Percentiles rank a stretch among this genome's conserved stretches.
phyloP scores from a whole-genome alignment of 352 stramenopile genomes.

The Globisporangium parvum region DNA sequence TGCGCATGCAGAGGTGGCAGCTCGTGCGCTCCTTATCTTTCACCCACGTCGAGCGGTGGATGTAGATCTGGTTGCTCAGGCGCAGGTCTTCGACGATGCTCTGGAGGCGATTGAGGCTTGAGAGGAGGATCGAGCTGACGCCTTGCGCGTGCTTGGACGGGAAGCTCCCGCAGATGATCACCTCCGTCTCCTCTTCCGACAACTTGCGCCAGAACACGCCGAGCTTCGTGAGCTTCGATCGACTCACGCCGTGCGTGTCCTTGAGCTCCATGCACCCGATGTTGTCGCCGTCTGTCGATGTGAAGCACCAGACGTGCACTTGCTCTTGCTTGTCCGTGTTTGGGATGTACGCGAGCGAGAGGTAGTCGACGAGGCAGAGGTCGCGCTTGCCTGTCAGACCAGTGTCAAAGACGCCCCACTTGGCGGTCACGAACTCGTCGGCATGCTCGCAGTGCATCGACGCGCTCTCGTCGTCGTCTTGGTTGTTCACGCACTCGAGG shows the following conservation, averaged over 20 bases:
- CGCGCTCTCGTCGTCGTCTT: conserved; percentile 9
- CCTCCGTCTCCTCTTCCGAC: conserved; percentile 66
- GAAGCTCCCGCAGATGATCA: conserved; percentile 76
- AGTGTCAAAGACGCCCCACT: conserved; percentile 72
- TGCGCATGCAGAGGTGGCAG: conserved; percentile 73
- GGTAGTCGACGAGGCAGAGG: conserved; percentile 68
- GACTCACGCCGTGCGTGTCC: conserved; percentile 55
- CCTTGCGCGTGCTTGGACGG: conserved; percentile 60
- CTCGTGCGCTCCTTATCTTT: conserved; percentile 64
- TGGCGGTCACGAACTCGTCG: conserved; percentile 62
- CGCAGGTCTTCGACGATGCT: conserved; percentile 68
- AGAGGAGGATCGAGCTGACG: conserved; percentile 44
- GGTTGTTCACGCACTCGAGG: background rate
- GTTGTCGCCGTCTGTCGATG: conserved; percentile 58
- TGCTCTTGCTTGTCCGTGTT: conserved; percentile 48
- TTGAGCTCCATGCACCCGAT: conserved; percentile 77
- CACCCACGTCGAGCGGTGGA: conserved; percentile 69
- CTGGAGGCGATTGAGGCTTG: conserved; percentile 46
- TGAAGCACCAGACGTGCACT: conserved; percentile 74
- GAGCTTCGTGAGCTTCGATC: conserved; percentile 54
- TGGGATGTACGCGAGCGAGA: conserved; percentile 55
- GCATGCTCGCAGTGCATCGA: conserved; percentile 21
- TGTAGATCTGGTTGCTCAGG: conserved; percentile 68
- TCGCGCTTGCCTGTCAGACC: conserved; percentile 51
- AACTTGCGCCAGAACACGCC: conserved; percentile 69